Base-by-base conservation (phyloP, 805 yeast genomes). In the Wickerhamomyces bisporus region DNA sequence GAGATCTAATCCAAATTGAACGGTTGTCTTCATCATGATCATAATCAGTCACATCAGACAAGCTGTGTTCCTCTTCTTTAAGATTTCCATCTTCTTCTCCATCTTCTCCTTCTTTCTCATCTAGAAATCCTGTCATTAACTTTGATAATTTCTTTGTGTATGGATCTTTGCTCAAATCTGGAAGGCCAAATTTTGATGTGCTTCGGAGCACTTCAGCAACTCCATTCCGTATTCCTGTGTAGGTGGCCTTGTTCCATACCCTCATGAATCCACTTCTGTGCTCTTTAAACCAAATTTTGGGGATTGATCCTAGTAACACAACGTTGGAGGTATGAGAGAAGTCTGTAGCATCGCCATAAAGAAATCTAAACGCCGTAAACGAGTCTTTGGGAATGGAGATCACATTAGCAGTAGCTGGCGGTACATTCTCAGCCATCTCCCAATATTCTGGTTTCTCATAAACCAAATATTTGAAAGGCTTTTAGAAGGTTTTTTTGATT, bases 291-390 rank as follows among this genome's bases (percentile, higher is more conserved):
- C 86, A 83, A 11, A 70, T 53, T 18, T 60, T 57, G 0, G 89
- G 91, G 2, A 79, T 54, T 1, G 69, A 64, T 0, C 91, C 91
- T 5, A 84, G 46, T 8, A 81, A 59, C 0, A 73, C 57, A 2
- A 70, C 63, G 34, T 64, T 63, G 1, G 86, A 68, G 10, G 64
- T 59, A n/a, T 64, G 61, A 18, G 76, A 62, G 6, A 84, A 53
- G 38, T 75, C 72, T 4, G 49, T 36, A 0, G 81, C 62, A 8
- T 68, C 61, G n/a, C 74, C 67, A 53, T 78, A 79, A 13, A 68
- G 58, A 19, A 84, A 60, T 30, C 84, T 64, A 41, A 70, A 76
- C 0, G 83, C 81, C 0, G 86, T 77, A 58, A 75, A 82, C 2
- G 86, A 79, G 21, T 61, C 43, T 27, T 52, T 57, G 4, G 85